Conservation (phyloP, 192 early-diverging fungal species). For the Coemansia sp. region DNA sequence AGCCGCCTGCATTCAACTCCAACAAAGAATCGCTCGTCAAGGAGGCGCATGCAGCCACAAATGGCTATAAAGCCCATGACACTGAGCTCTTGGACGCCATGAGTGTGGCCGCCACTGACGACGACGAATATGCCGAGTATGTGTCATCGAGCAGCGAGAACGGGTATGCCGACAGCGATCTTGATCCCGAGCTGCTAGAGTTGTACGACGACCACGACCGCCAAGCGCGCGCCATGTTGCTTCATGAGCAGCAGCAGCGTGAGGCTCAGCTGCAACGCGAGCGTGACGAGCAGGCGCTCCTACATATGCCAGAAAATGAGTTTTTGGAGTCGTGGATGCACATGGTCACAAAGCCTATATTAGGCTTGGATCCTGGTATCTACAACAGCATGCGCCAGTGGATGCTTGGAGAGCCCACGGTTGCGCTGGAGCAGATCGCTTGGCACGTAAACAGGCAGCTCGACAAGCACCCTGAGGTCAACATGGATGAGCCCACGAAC, state of each 20-base stretch:
- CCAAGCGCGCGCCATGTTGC: constrained; percentile 3
- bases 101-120: constrained; percentile 5
- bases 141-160: constrained; percentile 17
- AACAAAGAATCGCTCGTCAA: background rate
- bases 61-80: background rate
- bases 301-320: constrained; percentile 23
- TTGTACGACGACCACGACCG: constrained; percentile 21
- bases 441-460: constrained; percentile 30
- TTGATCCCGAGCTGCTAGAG: constrained; percentile 7
- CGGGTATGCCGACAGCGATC: constrained; percentile 8
- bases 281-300: constrained; percentile 30
- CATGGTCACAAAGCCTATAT: constrained; percentile 22
- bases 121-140: constrained; percentile 12
- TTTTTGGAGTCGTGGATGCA: constrained; percentile 38
- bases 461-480: constrained; percentile 45
- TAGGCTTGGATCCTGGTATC: constrained; percentile 15
- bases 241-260: constrained; percentile 20
- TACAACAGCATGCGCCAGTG: constrained; percentile 28
- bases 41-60: constrained; percentile 5
- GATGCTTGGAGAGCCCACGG: constrained; percentile 15
- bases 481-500: background rate
- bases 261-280: constrained; percentile 18
- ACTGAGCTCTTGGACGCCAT: constrained; percentile 1
- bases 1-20: background rate
- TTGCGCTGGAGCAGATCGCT: background rate